Conservation (phyloP, 345 rosid genomes). For the rapeseed (Brassica napus) region Da-Ae NC_063444.1:2827501-2828000, state of each 20-base stretch:
- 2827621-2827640: conserved; percentile 92
- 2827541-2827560: conserved; percentile 91
- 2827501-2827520: conserved; percentile 52
- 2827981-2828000: conserved; percentile 92
- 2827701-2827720: conserved; percentile 96
- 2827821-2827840: conserved; percentile 24
- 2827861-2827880: conserved; percentile 55
- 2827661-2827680: conserved; percentile 84
- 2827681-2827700: conserved; percentile 94
- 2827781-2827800: conserved; percentile 61
- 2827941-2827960: conserved; percentile 96
- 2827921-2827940: conserved; percentile 72
- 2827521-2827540: conserved; percentile 80
- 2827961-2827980: conserved; percentile 99
- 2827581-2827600: conserved; percentile 79
- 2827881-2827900: conserved; percentile 97
- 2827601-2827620: conserved; percentile 84
- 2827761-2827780: conserved; percentile 98
- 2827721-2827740: conserved; percentile 90
- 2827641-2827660: conserved; percentile 92
- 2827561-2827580: conserved; percentile 96
- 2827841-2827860: conserved; percentile 8
- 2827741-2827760: conserved; percentile 88
- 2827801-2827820: not conserved
- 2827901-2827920: conserved; percentile 85